These are phyloP conservation scores for Neodidymelliopsis sp. DNA, from an alignment of 2,329 filamentous ascomycete species.

Conservation along the genomic window DNA sequence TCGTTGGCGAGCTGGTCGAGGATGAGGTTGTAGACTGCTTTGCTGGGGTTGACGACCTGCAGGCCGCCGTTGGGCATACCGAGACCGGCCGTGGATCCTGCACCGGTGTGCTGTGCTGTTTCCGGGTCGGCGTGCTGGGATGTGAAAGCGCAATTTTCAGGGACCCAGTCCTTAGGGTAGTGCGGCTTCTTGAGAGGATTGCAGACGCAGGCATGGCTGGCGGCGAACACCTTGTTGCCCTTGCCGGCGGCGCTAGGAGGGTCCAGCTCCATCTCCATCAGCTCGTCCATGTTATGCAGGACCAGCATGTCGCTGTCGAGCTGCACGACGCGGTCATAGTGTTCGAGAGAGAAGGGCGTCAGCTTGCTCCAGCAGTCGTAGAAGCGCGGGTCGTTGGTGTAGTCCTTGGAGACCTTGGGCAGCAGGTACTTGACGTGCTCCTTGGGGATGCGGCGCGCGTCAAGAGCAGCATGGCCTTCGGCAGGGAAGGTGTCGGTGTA, in stretches of 20 bases:
- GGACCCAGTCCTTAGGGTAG: conserved; percentile 77
- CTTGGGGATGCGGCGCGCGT: conserved; percentile 71
- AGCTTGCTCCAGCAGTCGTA: conserved; percentile 92
- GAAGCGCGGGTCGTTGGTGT: conserved; percentile 80
- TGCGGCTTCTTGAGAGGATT: conserved; percentile 81
- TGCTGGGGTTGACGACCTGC: conserved; percentile 67
- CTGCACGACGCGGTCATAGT: conserved; percentile 82
- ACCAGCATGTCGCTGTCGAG: conserved; percentile 91
- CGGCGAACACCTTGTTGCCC: conserved; percentile 76
- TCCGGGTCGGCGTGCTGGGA: conserved; percentile 61
- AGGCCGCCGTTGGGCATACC: conserved; percentile 68
- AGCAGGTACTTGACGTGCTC: conserved; percentile 77
- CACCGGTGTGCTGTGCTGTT: conserved; percentile 60
- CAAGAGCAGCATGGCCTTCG: conserved; percentile 72
- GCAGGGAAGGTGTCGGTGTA: conserved; percentile 80
- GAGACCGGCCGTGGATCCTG: conserved; percentile 59
- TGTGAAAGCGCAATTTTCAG: conserved; percentile 68
- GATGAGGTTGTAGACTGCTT: conserved; percentile 61
- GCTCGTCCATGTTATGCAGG: conserved; percentile 85
- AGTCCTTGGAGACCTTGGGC: conserved; percentile 71
- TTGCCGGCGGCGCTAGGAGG: conserved; percentile 58
- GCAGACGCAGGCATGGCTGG: conserved; percentile 84
- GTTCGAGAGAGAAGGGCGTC: conserved; percentile 75
- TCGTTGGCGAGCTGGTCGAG: conserved; percentile 55
- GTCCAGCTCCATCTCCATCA: conserved; percentile 84